Percentiles rank a stretch among this genome's conserved stretches.
phyloP scores from a whole-genome alignment of 192 early-diverging fungal genomes.

The Rhizoclosmatium globosum region DNA sequence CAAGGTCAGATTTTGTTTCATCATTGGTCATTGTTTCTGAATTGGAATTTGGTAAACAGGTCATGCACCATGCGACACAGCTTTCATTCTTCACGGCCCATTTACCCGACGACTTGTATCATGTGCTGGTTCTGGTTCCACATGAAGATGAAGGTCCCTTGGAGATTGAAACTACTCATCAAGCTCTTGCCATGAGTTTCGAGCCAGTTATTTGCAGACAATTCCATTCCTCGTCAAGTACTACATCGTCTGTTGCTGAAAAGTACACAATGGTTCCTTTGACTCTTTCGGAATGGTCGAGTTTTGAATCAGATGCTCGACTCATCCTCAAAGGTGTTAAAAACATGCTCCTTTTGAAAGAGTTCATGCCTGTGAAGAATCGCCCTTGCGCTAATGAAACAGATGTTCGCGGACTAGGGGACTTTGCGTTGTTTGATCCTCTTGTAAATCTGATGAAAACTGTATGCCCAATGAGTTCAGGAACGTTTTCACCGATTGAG shows the following conservation, averaged over 20 bases:
- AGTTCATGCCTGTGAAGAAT: neutral
- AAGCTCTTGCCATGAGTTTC: constrained; percentile 5
- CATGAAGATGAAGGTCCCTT: too few relatives aligned
- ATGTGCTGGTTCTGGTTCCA: too few relatives aligned
- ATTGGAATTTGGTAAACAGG: neutral
- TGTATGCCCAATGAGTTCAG: neutral
- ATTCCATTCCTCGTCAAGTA: neutral
- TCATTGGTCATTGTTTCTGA: neutral
- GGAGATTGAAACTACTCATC: constrained; percentile 14
- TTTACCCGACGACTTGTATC: neutral
- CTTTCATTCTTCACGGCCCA: neutral
- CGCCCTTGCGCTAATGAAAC: constrained; percentile 7
- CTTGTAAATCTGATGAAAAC: constrained; percentile 8
- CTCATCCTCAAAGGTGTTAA: neutral
- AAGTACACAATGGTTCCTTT: constrained; percentile 1
- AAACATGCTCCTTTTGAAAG: constrained; percentile 1
- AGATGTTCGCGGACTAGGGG: neutral
- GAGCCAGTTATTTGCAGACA: neutral
- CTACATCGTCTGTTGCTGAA: neutral
- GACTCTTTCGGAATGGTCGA: constrained; percentile 18
- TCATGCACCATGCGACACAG: neutral
- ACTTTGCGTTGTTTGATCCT: neutral
- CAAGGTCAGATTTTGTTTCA: neutral
- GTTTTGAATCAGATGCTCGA: neutral
- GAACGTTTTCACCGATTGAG: neutral